Base-by-base conservation (phyloP, 139 green algal genomes). In the Edaphochlamys debaryana region DNA sequence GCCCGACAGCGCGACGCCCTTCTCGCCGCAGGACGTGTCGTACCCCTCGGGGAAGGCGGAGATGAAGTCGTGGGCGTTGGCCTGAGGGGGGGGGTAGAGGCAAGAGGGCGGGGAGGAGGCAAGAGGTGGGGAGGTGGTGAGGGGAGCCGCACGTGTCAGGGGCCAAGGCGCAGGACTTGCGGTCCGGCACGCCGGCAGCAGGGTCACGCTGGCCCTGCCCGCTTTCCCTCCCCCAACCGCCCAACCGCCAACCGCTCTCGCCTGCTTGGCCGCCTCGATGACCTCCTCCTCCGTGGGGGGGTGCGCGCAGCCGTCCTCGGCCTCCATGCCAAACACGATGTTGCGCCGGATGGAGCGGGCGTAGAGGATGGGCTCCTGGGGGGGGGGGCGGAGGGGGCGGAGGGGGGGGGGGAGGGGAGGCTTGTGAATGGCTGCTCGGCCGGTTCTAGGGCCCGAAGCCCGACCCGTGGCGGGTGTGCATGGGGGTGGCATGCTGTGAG, bases 311-410 rank as follows among this genome's bases (percentile, higher is more conserved):
- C 90, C 92, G 77, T 95, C 90, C 68, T 92, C 87, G 36, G 69
- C 67, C 74, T 96, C 91, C 62, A 94, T 29, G 0, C 95, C 96
- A 73, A 96, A 97, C 17, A 88, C 45, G 58, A 98, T 98, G 91
- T 98, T 98, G 62, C 93, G 79, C 36, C 68, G 58, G 54, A 98
- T 90, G 50, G 89, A 94, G 37, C 93, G 86, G 9, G 85, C 93
- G 83, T 95, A 98, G 66, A 98, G 90, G 60, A 97, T 88, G 0
- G 95, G 95, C 91, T 98, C 95, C 91, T 98, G 95, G 69, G 70
- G 45, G 2, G 9, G n/a, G 70, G 32, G 30, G n/a, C n/a, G n/a
- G n/a, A n/a, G n/a, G n/a, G n/a, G n/a, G n/a, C n/a, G n/a, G n/a
- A n/a, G n/a, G n/a, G n/a, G n/a, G n/a, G n/a, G n/a, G n/a, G n/a